phyloP scores from a whole-genome alignment of 257 asterid species.

The Ocimum tenuiflorum region DNA sequence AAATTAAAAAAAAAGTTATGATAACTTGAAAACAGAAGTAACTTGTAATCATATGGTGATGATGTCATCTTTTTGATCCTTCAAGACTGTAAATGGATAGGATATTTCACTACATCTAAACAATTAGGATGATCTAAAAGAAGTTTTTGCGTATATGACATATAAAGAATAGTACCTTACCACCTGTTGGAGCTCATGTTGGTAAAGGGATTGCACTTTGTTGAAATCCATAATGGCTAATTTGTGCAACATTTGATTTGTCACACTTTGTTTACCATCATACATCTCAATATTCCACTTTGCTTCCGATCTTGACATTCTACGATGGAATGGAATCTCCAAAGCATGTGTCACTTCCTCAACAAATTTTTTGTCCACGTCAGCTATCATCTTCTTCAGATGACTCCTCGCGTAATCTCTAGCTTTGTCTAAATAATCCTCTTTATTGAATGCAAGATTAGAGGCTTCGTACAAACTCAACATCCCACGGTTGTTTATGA shows the following conservation, averaged over 20 bases:
- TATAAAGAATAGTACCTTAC: constrained; percentile 14
- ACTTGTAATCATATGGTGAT: too few relatives aligned
- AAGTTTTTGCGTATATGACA: too few relatives aligned
- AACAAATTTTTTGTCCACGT: neutral
- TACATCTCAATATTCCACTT: constrained; percentile 22
- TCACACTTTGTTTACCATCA: neutral
- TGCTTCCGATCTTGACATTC: constrained; percentile 17
- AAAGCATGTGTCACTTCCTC: constrained; percentile 10
- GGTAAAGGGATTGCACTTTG: constrained; percentile 21
- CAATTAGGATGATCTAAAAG: too few relatives aligned
- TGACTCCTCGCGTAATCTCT: constrained; percentile 6
- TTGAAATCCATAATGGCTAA: constrained; percentile 16
- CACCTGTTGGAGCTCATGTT: constrained; percentile 25
- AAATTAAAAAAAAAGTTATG: too few relatives aligned
- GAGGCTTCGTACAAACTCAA: constrained; percentile 27
- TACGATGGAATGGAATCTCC: constrained; percentile 14
- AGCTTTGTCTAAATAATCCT: constrained; percentile 13
- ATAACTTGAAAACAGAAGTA: too few relatives aligned
- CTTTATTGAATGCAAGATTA: constrained; percentile 14
- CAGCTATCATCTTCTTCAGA: constrained; percentile 1
- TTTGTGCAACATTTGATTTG: neutral
- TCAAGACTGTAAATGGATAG: too few relatives aligned
- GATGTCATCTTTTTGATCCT: too few relatives aligned
- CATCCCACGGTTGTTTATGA: constrained; percentile 16
- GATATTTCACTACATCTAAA: too few relatives aligned